Evolutionary conservation across 2,329 filamentous ascomycete species (phyloP).

Genomic region (Penicillium sp.): DNA sequence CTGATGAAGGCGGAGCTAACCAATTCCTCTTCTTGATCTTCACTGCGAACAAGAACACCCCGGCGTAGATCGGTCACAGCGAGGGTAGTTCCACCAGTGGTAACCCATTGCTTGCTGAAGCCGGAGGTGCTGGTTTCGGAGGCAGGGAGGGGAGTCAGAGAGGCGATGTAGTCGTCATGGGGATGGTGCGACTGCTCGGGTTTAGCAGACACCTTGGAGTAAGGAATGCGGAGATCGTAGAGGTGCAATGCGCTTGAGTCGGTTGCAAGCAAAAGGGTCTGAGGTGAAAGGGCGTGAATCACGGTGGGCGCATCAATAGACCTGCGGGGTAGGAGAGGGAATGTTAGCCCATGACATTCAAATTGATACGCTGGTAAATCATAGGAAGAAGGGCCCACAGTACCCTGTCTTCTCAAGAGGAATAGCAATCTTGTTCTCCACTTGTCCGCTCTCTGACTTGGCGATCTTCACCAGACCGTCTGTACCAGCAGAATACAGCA

Average conservation of each 20-base stretch:
- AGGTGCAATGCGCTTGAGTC: conserved; percentile 89
- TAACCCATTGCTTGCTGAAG: conserved; percentile 92
- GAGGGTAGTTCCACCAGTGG: conserved; percentile 87
- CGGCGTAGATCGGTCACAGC: conserved; percentile 86
- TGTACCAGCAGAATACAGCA: conserved; percentile 64
- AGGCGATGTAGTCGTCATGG: conserved; percentile 91
- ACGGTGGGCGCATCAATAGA: conserved; percentile 74
- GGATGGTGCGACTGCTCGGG: conserved; percentile 81
- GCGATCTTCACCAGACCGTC: conserved; percentile 68
- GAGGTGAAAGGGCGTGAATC: conserved; percentile 80
- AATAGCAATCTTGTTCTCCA: conserved; percentile 80
- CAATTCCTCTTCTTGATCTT: conserved; percentile 93
- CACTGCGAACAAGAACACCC: conserved; percentile 83
- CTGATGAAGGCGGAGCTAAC: conserved; percentile 79
- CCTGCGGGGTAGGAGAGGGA: conserved; percentile 37
- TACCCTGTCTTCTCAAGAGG: conserved; percentile 56
- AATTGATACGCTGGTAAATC: conserved; percentile 3
- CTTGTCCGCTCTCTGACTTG: conserved; percentile 62
- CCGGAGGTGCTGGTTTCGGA: conserved; percentile 81
- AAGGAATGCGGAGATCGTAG: conserved; percentile 74
- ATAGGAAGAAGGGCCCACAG: conserved; percentile 21
- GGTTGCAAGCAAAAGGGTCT: conserved; percentile 84
- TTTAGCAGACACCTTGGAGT: conserved; percentile 58
- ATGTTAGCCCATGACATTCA: conserved; percentile 11
- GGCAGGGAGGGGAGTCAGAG: conserved; percentile 79